Evolutionary conservation across 2,329 filamentous ascomycete species (phyloP).

Genomic region (Monascus ruber): DNA sequence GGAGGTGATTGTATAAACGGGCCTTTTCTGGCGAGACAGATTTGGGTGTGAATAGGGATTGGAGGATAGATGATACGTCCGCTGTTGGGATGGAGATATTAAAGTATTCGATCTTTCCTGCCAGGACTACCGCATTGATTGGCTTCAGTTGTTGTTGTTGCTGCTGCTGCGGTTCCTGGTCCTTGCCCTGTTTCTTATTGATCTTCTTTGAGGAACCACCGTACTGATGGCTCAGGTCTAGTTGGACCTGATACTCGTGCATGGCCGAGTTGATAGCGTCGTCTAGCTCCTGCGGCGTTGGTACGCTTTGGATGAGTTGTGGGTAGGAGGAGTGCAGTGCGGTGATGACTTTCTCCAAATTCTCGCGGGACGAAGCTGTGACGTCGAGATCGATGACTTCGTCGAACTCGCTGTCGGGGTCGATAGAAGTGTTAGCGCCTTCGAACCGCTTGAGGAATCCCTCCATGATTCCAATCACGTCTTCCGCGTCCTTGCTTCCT

Average conservation of each 20-base stretch:
- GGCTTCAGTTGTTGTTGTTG: constrained; percentile 8
- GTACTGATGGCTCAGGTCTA: constrained; percentile 55
- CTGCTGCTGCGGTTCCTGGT: constrained; percentile 10
- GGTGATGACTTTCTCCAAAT: constrained; percentile 67
- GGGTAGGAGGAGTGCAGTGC: constrained; percentile 69
- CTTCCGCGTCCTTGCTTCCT: constrained; percentile 54
- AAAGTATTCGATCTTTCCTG: constrained; percentile 56
- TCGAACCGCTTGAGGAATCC: constrained; percentile 84
- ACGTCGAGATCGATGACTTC: constrained; percentile 76
- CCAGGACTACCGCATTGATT: constrained; percentile 24
- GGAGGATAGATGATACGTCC: constrained; percentile 49
- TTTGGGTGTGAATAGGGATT: constrained; percentile 51
- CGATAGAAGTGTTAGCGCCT: constrained; percentile 51
- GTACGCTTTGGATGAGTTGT: constrained; percentile 54
- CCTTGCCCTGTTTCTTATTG: constrained; percentile 20
- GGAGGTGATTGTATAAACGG: constrained; percentile 65
- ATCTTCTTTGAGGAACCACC: constrained; percentile 25
- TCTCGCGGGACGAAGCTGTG: constrained; percentile 62
- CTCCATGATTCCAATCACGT: constrained; percentile 87
- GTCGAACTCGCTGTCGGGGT: constrained; percentile 77
- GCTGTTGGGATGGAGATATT: constrained; percentile 43
- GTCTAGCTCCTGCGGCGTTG: constrained; percentile 63
- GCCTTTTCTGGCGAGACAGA: constrained; percentile 38
- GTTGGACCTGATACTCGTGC: constrained; percentile 64
- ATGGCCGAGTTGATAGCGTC: constrained; percentile 64